Percentiles rank a stretch among this genome's conserved stretches.
These are phyloP conservation scores for Apophysomyces variabilis DNA, from an alignment of 371 early-diverging fungal genomes.

Conservation along the genomic window DNA sequence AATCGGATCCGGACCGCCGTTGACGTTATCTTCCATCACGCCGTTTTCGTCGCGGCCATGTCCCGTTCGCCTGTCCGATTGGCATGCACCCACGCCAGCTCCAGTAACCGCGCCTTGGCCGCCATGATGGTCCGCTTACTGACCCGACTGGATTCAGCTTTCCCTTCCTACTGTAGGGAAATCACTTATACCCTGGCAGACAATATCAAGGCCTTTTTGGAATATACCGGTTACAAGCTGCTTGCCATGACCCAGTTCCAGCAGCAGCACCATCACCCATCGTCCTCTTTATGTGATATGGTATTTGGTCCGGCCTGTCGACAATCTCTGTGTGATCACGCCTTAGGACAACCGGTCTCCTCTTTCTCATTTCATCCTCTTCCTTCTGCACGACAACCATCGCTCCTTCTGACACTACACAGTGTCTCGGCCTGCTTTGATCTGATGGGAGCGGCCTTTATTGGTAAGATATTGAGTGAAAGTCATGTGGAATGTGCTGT, in stretches of 20 bases:
- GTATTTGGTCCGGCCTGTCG: slow-evolving; percentile 17
- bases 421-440: slow-evolving; percentile 49
- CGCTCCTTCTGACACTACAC: slow-evolving; percentile 30
- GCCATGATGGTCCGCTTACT: slow-evolving; percentile 44
- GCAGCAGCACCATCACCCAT: not conserved
- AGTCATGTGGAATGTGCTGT: slow-evolving; percentile 48
- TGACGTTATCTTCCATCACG: slow-evolving; percentile 52
- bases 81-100: slow-evolving; percentile 27
- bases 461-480: slow-evolving; percentile 43
- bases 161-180: slow-evolving; percentile 47
- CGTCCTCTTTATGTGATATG: slow-evolving; percentile 3
- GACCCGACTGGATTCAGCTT: slow-evolving; percentile 40
- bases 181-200: slow-evolving; percentile 54
- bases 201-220: slow-evolving; percentile 52
- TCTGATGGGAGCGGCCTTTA: slow-evolving; percentile 47
- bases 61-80: slow-evolving; percentile 25
- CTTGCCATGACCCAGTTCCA: slow-evolving; percentile 20
- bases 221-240: slow-evolving; percentile 51
- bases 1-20: slow-evolving; percentile 50
- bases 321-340: slow-evolving; percentile 11
- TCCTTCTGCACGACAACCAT: slow-evolving; percentile 9
- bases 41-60: slow-evolving; percentile 47
- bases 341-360: not conserved
- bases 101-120: slow-evolving; percentile 36
- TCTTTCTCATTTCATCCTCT: slow-evolving; percentile 3